Base-by-base conservation (phyloP, 2,329 filamentous ascomycete genomes). In the Aureobasidium sp. region DNA sequence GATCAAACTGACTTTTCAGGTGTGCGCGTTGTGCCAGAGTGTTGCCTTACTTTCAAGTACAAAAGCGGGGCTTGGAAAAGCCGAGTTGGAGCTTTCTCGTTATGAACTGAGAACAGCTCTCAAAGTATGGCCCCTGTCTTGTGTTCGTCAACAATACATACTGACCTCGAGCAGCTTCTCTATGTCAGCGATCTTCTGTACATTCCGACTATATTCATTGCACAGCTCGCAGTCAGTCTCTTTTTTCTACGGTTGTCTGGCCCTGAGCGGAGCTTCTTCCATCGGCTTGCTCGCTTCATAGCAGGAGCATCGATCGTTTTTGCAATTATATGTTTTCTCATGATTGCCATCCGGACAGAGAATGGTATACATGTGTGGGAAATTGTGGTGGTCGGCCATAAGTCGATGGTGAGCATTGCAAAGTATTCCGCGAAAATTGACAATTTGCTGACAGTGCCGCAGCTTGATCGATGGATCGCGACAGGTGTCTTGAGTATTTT, bases 391-490 rank as follows among this genome's bases (percentile, higher is more conserved):
- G 55, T 59, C 5, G 43, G 55, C n/a, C 55, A 59, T 24, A 20
- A 15, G 20, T 39, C 55, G 17, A 59, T 59, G 9, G 55, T 59
- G 15, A 48, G 55, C 29, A 12, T 13, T 9, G 5, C 13, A 3
- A 12, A 37, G 20, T n/a, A 17, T 20, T 6, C 1, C 5, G 12
- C 44, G 9, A 12, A 15, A 20, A 8, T 10, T 17, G 15, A 43
- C 24, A 37, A 37, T 4, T 15, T 15, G 9, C 43, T 32, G 43
- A 47, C 9, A n/a, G 1, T 17, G 7, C 9, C n/a, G 34, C 24
- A 59, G 55, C 43, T 59, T n/a, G 24, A 48, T 43, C 55, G 55
- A 37, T 59, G 55, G 55, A 59, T 48, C 43, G 55, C 55, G 13
- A 48, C 32, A 7, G 55, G 32, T 9, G 32, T 48, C 6, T 24